Evolutionary conservation across 768 basidiomycete genomes (phyloP).

Genomic region (Boletales sp.): DNA sequence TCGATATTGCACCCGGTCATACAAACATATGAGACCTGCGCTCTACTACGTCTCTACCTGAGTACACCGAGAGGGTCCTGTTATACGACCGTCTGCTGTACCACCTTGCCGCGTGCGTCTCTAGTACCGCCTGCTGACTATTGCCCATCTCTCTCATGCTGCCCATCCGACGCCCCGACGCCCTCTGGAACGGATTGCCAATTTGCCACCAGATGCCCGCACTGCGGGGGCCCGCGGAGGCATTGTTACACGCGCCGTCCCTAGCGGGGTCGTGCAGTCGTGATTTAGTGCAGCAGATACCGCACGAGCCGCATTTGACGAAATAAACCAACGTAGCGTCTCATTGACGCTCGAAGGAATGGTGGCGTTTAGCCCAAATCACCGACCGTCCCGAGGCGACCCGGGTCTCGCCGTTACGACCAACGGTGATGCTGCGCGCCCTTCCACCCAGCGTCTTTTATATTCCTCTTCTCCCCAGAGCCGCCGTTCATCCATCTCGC

Average conservation of each 20-base stretch:
- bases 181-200: slow-evolving; percentile 30
- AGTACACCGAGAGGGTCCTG: too few species aligned
- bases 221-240: slow-evolving; percentile 17
- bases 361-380: slow-evolving; percentile 8
- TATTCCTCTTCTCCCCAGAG: slow-evolving; percentile 55
- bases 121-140: too few species aligned
- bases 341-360: slow-evolving; percentile 19
- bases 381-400: slow-evolving; percentile 15
- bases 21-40: too few species aligned
- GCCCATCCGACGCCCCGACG: slow-evolving; percentile 8
- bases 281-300: not conserved
- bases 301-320: slow-evolving; percentile 12
- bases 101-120: too few species aligned
- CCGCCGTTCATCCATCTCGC: slow-evolving; percentile 61
- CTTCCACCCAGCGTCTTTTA: slow-evolving; percentile 35
- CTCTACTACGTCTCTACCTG: too few species aligned
- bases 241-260: slow-evolving; percentile 14
- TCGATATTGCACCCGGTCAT: too few species aligned
- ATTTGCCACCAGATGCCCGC: slow-evolving; percentile 26
- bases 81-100: too few species aligned
- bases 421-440: slow-evolving; percentile 23
- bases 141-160: too few species aligned
- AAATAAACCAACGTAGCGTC: slow-evolving; percentile 16
- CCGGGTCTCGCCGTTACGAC: slow-evolving; percentile 19
- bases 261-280: not conserved